These are phyloP conservation scores for Diaporthe sp. DNA, from an alignment of 2,329 filamentous ascomycete species.

Conservation along the genomic window DNA sequence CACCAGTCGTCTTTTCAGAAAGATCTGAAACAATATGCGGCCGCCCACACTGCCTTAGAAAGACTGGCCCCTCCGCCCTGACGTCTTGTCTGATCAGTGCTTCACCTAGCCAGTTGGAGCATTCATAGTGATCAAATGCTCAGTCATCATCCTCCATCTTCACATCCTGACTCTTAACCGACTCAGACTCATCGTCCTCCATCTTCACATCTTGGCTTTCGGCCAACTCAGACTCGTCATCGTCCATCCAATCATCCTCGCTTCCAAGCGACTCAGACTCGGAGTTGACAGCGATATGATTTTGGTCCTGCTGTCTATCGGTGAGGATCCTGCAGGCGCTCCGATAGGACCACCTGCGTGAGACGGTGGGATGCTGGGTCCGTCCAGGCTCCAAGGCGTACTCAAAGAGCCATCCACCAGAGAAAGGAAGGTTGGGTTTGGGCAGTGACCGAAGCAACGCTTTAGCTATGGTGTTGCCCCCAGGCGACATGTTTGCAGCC, in stretches of 20 bases:
- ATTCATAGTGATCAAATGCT: not conserved
- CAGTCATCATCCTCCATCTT: not conserved
- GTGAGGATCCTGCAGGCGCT: conserved; percentile 2
- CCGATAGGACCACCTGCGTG: conserved; percentile 32
- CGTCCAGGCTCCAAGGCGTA: not conserved
- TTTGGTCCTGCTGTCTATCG: not conserved
- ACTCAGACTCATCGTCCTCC: not conserved
- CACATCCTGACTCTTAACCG: not conserved
- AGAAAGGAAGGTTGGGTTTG: not conserved
- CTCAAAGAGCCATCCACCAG: conserved; percentile 27
- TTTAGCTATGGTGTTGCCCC: not conserved
- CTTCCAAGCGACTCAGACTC: not conserved
- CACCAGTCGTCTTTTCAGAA: no score
- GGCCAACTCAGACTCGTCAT: not conserved
- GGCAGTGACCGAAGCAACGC: conserved; percentile 12
- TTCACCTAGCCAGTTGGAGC: not conserved
- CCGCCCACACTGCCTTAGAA: not conserved
- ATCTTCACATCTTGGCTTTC: not conserved
- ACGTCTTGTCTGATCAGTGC: not conserved
- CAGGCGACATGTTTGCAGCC: not conserved
- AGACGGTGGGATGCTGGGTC: not conserved
- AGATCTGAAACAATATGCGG: no score
- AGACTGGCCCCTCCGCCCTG: not conserved
- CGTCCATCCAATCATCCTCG: not conserved
- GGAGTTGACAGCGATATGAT: not conserved